Base-by-base conservation (phyloP, 163 green algal species). In the Chlamydomonas reinhardtii region DNA sequence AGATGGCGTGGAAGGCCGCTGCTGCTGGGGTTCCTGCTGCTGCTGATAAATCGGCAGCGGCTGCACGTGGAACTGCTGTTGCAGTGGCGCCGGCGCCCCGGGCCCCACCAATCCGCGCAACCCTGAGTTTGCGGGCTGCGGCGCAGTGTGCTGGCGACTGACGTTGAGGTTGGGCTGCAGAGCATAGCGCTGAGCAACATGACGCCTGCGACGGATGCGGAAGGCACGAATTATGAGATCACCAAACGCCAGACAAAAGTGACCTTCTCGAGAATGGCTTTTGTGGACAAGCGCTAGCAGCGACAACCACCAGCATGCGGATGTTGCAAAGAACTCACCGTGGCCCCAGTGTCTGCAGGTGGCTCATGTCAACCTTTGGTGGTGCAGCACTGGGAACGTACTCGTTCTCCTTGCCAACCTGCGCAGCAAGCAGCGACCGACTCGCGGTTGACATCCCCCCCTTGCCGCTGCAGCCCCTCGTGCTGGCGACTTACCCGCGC, bases 131-230 rank as follows among this genome's bases (percentile, higher is more conserved):
- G 34, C 0, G 4, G 37, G 24, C 43, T 27, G 20, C 56, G 48
- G 59, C 35, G 61, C 35, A 32, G 37, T 14, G 64, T 19, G 3
- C 32, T 32, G 79, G 22, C 68, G 68, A 16, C 32, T 62, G 32
- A 85, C 68, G 25, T 39, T 77, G 68, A 72, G 52, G 32, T 85
- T 85, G 19, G 79, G 52, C 34, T 85, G 79, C 32, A 85, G 52
- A 1, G 62, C 79, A 27, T 85, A 85, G 17, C 52, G 48, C 52
- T 77, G 79, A 14, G 27, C 77, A 5, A 77, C 68, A 22, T 70
- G 66, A 2, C 68, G 79, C 79, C 79, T 85, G 52, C 27, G 48
- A 4, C n/a, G 14, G n/a, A 20, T 34, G 35, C 8, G 24, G 59
- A n/a, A 65, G 24, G 20, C 24, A 22, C 2, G 56, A 32, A 19